Base-by-base conservation (phyloP, 441 rosid species). In the Isatis lusitanica region DNA sequence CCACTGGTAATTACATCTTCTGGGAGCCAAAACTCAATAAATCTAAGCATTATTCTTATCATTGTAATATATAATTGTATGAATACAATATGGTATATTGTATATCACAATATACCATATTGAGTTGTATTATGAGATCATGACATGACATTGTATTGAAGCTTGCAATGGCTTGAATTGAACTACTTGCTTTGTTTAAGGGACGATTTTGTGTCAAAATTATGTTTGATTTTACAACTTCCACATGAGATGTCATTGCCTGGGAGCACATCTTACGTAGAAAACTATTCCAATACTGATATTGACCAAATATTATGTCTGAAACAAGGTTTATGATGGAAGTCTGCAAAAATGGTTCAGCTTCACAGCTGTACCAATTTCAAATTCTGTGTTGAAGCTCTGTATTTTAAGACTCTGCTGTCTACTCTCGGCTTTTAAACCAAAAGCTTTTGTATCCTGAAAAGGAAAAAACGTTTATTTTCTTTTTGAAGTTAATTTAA, bases 251-350 rank as follows among this genome's bases (percentile, higher is more conserved):
- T 28, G 6, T 5, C 61, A 55, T 21, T 21, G 2, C 24, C 24
- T 21, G 24, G 2, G 24, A 21, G 24, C 24, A 21, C 24, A 21
- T n/a, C 61, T 31, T 56, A 35, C 36, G 58, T 13, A 9, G 33
- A 21, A 57, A 46, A 46, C 67, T 60, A 48, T 70, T 36, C 13
- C 15, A 47, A 11, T 8, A 15, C 21, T 53, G n/a, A 40, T 16
- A 46, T 28, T 47, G 57, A 69, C 47, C 76, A 52, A 51, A 72
- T 53, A 9, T 67, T 61, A 53, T 24, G 70, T 51, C 73, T 66
- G 52, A 53, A 77, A 80, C 81, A 68, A 10, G 52, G 71, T n/a
- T n/a, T n/a, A n/a, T n/a, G n/a, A n/a, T n/a, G n/a, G n/a, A n/a
- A n/a, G n/a, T n/a, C n/a, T n/a, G n/a, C n/a, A n/a, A n/a, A n/a